phyloP scores from a whole-genome alignment of 331 rosid genomes.

The Pyrus hybrid region DNA sequence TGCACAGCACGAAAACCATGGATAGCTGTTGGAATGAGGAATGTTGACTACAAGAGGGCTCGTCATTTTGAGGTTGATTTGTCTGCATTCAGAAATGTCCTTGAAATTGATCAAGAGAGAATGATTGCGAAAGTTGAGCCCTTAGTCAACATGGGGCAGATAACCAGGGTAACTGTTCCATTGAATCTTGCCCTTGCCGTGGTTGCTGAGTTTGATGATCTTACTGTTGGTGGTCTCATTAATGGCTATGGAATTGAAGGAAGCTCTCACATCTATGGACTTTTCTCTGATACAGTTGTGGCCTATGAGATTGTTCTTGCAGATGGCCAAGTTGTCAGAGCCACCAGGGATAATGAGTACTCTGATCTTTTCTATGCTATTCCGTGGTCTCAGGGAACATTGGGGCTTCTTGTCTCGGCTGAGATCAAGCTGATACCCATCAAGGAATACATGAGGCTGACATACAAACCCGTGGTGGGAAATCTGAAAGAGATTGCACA shows the following conservation, averaged over 20 bases:
- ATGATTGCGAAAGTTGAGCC: slow-evolving; percentile 95
- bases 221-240: slow-evolving; percentile 96
- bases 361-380: slow-evolving; percentile 84
- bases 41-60: slow-evolving; percentile 94
- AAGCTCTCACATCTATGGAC: slow-evolving; percentile 86
- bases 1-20: slow-evolving; percentile 96
- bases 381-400: slow-evolving; percentile 99
- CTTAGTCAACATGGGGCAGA: slow-evolving; percentile 95
- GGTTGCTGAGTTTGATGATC: slow-evolving; percentile 96
- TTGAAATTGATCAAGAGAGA: slow-evolving; percentile 57
- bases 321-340: slow-evolving; percentile 82
- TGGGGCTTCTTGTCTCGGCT: slow-evolving; percentile 91
- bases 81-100: slow-evolving; percentile 75
- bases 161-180: slow-evolving; percentile 71
- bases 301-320: slow-evolving; percentile 83
- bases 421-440: slow-evolving; percentile 77
- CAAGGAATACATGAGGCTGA: slow-evolving; percentile 88
- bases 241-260: slow-evolving; percentile 99
- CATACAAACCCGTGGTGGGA: slow-evolving; percentile 70
- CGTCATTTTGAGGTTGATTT: slow-evolving; percentile 93
- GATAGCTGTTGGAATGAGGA: slow-evolving; percentile 97
- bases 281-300: slow-evolving; percentile 90
- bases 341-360: slow-evolving; percentile 80
- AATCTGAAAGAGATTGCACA: slow-evolving; percentile 73
- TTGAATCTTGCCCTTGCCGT: slow-evolving; percentile 90